phyloP scores from a whole-genome alignment of 1,139 yeast genomes.

The Geotrichum aggregatum region DNA sequence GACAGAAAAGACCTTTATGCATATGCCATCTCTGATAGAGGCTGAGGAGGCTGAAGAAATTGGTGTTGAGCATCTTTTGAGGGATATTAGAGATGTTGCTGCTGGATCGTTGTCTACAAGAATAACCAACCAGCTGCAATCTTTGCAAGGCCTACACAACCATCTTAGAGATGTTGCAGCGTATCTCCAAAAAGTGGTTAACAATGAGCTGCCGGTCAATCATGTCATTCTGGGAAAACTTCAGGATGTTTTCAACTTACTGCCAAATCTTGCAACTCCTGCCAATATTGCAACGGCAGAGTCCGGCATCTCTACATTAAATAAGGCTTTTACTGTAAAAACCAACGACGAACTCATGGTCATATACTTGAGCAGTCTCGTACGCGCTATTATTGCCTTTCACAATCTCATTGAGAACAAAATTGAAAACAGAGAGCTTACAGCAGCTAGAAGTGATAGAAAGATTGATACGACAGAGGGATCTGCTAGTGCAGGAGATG shows the following conservation, averaged over 20 bases:
- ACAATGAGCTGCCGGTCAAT: constrained; percentile 74
- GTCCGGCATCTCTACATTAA: constrained; percentile 40
- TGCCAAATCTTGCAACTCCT: constrained; percentile 69
- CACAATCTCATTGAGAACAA: constrained; percentile 96
- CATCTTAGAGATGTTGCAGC: constrained; percentile 73
- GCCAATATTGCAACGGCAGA: constrained; percentile 21
- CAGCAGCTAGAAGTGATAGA: constrained; percentile 18
- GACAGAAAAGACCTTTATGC: constrained; percentile 88
- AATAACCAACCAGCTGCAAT: constrained; percentile 83
- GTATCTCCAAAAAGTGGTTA: constrained; percentile 72
- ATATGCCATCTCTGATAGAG: constrained; percentile 84
- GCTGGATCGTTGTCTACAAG: constrained; percentile 86
- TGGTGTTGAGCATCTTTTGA: constrained; percentile 91
- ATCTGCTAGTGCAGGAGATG: not conserved
- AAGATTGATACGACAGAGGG: constrained; percentile 16
- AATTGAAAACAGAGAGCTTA: constrained; percentile 54
- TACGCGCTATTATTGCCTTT: constrained; percentile 91
- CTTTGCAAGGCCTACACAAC: constrained; percentile 79
- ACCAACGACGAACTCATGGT: constrained; percentile 96
- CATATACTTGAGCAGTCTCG: constrained; percentile 81
- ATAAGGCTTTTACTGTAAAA: constrained; percentile 81
- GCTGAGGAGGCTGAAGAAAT: constrained; percentile 99
- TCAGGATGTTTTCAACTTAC: constrained; percentile 88
- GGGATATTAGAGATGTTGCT: constrained; percentile 95
- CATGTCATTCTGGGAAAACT: constrained; percentile 86